Conservation (phyloP, 805 yeast genomes). For the Wickerhamiella brachini region DNA sequence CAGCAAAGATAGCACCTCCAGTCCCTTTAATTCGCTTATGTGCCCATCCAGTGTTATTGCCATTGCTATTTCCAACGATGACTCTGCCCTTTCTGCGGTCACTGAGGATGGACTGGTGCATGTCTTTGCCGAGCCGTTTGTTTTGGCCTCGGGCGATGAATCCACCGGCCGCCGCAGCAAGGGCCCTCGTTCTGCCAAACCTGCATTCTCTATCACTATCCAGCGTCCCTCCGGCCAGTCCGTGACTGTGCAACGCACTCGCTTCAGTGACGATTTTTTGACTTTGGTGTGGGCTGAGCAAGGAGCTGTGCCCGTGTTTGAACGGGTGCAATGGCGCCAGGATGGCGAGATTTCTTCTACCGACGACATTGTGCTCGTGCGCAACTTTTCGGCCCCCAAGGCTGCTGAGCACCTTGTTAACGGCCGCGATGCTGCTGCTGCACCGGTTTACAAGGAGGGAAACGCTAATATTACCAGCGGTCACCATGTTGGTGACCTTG, state of each 20-base stretch:
- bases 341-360: slow-evolving; percentile 19
- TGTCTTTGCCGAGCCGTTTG: slow-evolving; percentile 45
- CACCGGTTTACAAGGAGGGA: slow-evolving; percentile 23
- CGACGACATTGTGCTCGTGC: slow-evolving; percentile 5
- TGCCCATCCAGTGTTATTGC: slow-evolving; percentile 47
- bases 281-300: slow-evolving; percentile 22
- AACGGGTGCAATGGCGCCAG: slow-evolving; percentile 21
- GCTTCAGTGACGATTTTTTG: slow-evolving; percentile 11
- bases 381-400: slow-evolving; percentile 14
- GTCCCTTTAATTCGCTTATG: slow-evolving; percentile 45
- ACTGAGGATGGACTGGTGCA: slow-evolving; percentile 70
- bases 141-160: neutral
- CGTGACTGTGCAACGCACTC: slow-evolving; percentile 4
- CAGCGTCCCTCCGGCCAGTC: slow-evolving; percentile 6
- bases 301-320: slow-evolving; percentile 22
- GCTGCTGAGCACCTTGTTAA: slow-evolving; percentile 15
- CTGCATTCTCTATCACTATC: slow-evolving; percentile 6
- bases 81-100: slow-evolving; percentile 33
- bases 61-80: slow-evolving; percentile 22
- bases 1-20: slow-evolving; percentile 30
- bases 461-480: slow-evolving; percentile 25
- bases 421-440: slow-evolving; percentile 34
- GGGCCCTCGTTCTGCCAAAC: neutral
- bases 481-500: slow-evolving; percentile 21
- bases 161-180: neutral